Conservation (phyloP, 2,329 filamentous ascomycete genomes). For the Aureobasidium zeae region DNA sequence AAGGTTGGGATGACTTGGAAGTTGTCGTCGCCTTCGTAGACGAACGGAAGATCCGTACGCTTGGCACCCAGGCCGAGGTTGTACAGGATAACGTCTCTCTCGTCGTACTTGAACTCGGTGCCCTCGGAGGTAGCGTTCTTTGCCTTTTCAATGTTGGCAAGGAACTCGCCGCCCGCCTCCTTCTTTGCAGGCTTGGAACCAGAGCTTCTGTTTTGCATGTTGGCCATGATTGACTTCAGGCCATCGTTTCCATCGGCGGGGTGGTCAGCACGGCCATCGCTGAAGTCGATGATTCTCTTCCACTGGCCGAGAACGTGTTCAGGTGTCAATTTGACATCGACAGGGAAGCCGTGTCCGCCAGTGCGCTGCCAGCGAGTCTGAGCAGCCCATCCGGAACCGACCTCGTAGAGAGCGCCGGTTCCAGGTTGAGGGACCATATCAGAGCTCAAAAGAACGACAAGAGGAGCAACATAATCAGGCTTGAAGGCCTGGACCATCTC, state of each 20-base stretch:
- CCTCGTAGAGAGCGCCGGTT: conserved; percentile 86
- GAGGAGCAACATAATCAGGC: conserved; percentile 92
- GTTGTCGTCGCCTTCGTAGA: conserved; percentile 83
- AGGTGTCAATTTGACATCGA: conserved; percentile 72
- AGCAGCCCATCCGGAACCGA: conserved; percentile 87
- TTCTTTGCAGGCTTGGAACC: conserved; percentile 25
- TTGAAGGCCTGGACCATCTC: conserved; percentile 99
- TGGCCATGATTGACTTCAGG: conserved; percentile 70
- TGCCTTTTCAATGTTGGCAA: conserved; percentile 66
- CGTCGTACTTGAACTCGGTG: conserved; percentile 72
- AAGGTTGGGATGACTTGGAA: conserved; percentile 95
- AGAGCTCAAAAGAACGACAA: conserved; percentile 76
- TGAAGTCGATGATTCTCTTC: conserved; percentile 75
- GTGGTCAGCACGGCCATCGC: conserved; percentile 78
- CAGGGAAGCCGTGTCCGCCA: conserved; percentile 81
- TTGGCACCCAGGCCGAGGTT: conserved; percentile 92
- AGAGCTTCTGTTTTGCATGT: conserved; percentile 66
- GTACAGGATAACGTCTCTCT: conserved; percentile 87
- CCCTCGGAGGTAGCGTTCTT: conserved; percentile 62
- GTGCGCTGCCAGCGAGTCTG: conserved; percentile 91
- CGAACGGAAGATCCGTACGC: conserved; percentile 73
- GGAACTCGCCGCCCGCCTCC: conserved; percentile 46
- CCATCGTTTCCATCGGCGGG: conserved; percentile 70
- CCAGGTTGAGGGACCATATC: conserved; percentile 78
- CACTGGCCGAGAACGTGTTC: conserved; percentile 72